Base-by-base conservation (phyloP, 225 moss, liverwort and hornwort genomes). In the Pseudisothecium myosuroides region DNA sequence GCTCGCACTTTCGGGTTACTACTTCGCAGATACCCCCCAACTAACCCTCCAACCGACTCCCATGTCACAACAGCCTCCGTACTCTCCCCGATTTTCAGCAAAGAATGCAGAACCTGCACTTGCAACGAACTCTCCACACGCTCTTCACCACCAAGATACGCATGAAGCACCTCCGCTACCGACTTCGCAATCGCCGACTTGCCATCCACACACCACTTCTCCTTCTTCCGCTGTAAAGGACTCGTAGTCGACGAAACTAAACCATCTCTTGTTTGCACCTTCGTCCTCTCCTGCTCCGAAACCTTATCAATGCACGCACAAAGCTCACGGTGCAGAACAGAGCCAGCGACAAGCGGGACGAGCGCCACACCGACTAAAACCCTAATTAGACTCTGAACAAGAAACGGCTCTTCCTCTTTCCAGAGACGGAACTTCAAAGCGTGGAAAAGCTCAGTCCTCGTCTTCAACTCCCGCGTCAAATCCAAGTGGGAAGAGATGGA, bases 1-100 rank as follows among this genome's bases (percentile, higher is more conserved):
- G 93, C 92, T 23, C 98, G 93, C 85, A 96, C 85, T 63, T 94
- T 94, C 29, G 97, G 98, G 86, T 95, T 95, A 56, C 91, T 93
- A 72, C 95, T 96, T 81, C 94, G 82, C 47, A 96, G 93, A 55
- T 95, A 94, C 81, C 93, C 92, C 82, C 92, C 89, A 62, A 94
- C 93, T 45, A 92, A 45, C 83, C 87, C 89, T 89, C 93, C 94
- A 52, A 97, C 81, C 18, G 84, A 87, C 58, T 94, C 94, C 88
- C 93, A 88, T 17, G 92, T 95, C 89, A 95, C 87, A 52, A 81
- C 50, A 55, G 86, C 93, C 29, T 92, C 89, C 54, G 86, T 89
- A 41, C 87, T 91, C 91, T 92, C 94, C 37, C 90, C 95, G 61
- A 77, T 92, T 90, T 88, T 92, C 59, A 94, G 69, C 87, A 94